Conservation (phyloP, 139 green algal genomes). For the Chlamydomonas asymmetrica region DNA sequence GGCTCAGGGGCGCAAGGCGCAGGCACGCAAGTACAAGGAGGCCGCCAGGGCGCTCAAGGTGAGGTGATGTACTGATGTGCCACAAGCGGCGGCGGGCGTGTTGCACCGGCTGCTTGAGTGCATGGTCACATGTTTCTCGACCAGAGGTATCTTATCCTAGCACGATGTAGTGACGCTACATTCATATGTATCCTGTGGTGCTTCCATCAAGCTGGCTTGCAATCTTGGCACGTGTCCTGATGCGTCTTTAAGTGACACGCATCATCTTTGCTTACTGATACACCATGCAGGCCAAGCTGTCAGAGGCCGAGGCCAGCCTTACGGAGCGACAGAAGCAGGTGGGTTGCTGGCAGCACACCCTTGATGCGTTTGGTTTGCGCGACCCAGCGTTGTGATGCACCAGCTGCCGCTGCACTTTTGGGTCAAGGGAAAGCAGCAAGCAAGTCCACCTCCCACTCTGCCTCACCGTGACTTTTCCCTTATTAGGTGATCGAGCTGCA, state of each 20-base stretch:
- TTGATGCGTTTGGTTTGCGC: neutral
- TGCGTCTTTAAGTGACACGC: no score
- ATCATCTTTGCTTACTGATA: no score
- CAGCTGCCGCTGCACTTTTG: no score
- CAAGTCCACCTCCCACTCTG: neutral
- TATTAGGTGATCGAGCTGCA: conserved; percentile 41
- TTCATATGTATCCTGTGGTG: no score
- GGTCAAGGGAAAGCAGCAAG: neutral
- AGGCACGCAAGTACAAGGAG: conserved; percentile 64
- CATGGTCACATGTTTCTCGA: no score
- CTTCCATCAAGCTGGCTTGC: no score
- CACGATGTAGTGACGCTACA: no score
- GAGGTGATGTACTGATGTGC: neutral
- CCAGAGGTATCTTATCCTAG: no score
- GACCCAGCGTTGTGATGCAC: neutral
- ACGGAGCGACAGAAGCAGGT: conserved; percentile 35
- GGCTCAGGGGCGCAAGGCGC: conserved; percentile 41
- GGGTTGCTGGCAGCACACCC: no score
- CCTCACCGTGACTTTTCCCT: conserved; percentile 1
- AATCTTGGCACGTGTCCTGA: no score
- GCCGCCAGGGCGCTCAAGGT: conserved; percentile 50
- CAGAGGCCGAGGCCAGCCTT: conserved; percentile 19
- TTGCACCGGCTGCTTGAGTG: no score
- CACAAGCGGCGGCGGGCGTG: no score
- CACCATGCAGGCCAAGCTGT: conserved; percentile 39